These are phyloP conservation scores for Fusarium sacchari DNA, from an alignment of 2,329 filamentous ascomycete genomes.

Conservation along the genomic window DNA sequence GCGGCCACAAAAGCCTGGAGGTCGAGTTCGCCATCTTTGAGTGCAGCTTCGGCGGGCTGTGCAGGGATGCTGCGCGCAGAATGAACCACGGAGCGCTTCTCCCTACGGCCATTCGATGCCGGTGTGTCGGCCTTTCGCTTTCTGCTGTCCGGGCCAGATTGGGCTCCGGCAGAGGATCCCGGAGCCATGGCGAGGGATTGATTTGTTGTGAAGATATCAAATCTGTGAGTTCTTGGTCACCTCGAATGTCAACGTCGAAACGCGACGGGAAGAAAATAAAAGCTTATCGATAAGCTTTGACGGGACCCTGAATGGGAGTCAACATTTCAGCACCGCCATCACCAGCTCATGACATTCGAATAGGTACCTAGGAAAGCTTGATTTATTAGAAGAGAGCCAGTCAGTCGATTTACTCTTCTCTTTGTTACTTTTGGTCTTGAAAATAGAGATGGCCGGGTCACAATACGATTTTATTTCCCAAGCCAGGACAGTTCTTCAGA, in stretches of 20 bases:
- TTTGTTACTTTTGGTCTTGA: not conserved
- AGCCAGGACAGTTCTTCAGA: not conserved
- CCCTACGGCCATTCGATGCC: constrained; percentile 36
- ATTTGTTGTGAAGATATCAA: not conserved
- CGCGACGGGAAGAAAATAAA: constrained; percentile 32
- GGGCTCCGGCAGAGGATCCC: constrained; percentile 39
- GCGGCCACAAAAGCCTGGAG: constrained; percentile 85
- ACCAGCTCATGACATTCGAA: not conserved
- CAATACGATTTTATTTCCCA: too few species aligned
- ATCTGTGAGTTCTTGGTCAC: constrained; percentile 2
- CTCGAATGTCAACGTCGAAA: not conserved
- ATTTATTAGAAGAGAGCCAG: not conserved
- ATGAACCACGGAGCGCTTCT: constrained; percentile 59
- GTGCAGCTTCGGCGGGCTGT: constrained; percentile 61
- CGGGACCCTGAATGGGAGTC: constrained; percentile 4
- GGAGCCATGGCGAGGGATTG: constrained; percentile 42
- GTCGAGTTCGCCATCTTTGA: constrained; percentile 82
- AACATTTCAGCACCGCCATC: not conserved
- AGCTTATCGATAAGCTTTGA: constrained; percentile 44
- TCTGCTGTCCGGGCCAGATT: constrained; percentile 37
- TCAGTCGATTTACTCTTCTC: not conserved
- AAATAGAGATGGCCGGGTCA: not conserved
- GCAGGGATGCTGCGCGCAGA: constrained; percentile 61
- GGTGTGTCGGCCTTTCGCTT: constrained; percentile 43
- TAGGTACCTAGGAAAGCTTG: not conserved